Evolutionary conservation across 108 stramenopile species (phyloP), one percentile per base, ranked within the genome.

Genomic region (Pseudonitzschia multiseries): DNA sequence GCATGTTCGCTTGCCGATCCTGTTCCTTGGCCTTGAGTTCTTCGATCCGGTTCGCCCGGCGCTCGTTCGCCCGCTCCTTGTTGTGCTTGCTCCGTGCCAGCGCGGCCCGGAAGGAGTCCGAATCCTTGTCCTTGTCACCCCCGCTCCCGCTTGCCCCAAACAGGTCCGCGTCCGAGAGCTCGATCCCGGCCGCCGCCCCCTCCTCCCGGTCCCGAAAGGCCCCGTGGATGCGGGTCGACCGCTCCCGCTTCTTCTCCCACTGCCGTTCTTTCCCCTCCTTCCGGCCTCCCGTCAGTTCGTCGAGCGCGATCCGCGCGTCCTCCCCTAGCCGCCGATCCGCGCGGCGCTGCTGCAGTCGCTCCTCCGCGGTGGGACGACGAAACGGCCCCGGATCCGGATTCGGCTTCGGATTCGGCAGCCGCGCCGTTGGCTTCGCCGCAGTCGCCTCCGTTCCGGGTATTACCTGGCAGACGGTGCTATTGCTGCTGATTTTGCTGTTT

Each of bases 21-120:
- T 81, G 70, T 66, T 89, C 91, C 66, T 88, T 92, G 53, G 73
- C 36, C 70, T 79, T 83, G n/a, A 86, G 68, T 27, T 85, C 88
- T 48, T 73, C 61, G 18, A 79, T 72, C 12, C 86, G 80, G 21
- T n/a, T 62, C 3, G 56, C 42, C 42, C 64, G 78, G 29, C 84
- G 68, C 22, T 82, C 78, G 65, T 84, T 71, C 24, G 74, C 68
- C 21, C 69, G 67, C 61, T 79, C 81, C 27, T 82, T 70, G 56
- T 36, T 27, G 9, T 59, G 26, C 22, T 77, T 63, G 69, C 87
- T 79, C 36, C 76, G 77, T 0, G 79, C 81, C 62, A 89, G 48
- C 22, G 91, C 91, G 28, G 68, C 73, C 57, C 83, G 65, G 52
- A 68, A 91, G 43, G 72, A 46, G 21, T 36, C n/a, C n/a, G n/a